Evolutionary conservation across 2,329 filamentous ascomycete species (phyloP), one percentile per base, ranked within the genome.

Genomic region (Aspergillus ochraceus): DNA sequence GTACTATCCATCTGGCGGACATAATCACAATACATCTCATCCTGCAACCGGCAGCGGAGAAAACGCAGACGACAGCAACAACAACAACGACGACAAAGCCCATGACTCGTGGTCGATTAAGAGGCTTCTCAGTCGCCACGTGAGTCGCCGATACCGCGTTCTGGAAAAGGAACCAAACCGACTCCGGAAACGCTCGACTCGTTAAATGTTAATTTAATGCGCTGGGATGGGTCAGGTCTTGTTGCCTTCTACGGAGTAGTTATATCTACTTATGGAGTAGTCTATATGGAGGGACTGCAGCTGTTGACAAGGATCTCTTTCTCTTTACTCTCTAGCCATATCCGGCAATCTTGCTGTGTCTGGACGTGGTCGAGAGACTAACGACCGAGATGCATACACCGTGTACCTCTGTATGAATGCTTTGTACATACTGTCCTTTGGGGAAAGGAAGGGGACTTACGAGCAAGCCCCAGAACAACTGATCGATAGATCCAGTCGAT

Each of bases 141-240:
- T 65, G 51, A 72, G 67, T 53, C 66, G 66, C 50, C 68, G 66
- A 46, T 73, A 73, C 66, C 66, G 68, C 24, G 64, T 70, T 49
- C 64, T 72, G 51, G 71, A 73, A 55, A 65, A 68, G 56, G 70
- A 73, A 58, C 69, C 70, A 52, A 72, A 71, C 54, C 65, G 70
- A 42, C 61, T 73, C 58, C 60, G 70, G 52, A 73, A 73, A 60
- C 68, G 69, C 46, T 62, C 52, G 20, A 61, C 60, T 42, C 59
- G 60, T 51, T 64, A 60, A 60, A 54, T 29, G 39, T 14, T 19
- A 42, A 19, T 19, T 19, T 42, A 19, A 17, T 52, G 26, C 24
- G 24, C n/a, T 52, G n/a, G 14, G 6, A 52, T 30, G 49, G 8
- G 17, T 51, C 26, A 10, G 39, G 6, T 32, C 29, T 24, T 32